Conservation (phyloP, 2,329 filamentous ascomycete genomes). For the Aspergillus novofumigatus region DNA sequence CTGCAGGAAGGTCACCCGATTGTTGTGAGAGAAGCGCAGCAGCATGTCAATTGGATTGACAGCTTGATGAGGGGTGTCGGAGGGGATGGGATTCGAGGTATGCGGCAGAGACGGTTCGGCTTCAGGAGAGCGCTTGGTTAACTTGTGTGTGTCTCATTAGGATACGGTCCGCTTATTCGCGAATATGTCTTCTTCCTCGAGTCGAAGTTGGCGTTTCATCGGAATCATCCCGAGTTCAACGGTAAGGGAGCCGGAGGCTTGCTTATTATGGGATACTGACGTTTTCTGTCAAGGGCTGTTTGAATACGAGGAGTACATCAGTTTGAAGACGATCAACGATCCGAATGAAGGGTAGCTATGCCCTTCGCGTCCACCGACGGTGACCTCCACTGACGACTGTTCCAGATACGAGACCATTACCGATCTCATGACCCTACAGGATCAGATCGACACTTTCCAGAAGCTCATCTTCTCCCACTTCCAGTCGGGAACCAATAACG, state of each 20-base stretch:
- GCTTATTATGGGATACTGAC: neutral
- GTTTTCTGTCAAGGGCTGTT: slow-evolving; percentile 60
- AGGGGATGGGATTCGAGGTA: slow-evolving; percentile 78
- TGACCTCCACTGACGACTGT: slow-evolving; percentile 17
- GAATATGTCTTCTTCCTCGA: slow-evolving; percentile 97
- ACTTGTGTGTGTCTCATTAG: slow-evolving; percentile 31
- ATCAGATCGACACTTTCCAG: slow-evolving; percentile 98
- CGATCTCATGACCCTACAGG: slow-evolving; percentile 92
- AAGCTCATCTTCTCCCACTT: slow-evolving; percentile 98
- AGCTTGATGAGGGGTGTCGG: slow-evolving; percentile 78
- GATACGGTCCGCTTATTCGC: slow-evolving; percentile 84
- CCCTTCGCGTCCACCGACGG: neutral
- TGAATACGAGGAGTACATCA: slow-evolving; percentile 98
- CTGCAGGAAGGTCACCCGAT: slow-evolving; percentile 92
- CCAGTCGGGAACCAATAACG: slow-evolving; percentile 84
- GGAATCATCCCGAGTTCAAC: slow-evolving; percentile 96
- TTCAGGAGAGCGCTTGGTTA: neutral
- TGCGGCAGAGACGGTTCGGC: slow-evolving; percentile 3
- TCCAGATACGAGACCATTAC: slow-evolving; percentile 79
- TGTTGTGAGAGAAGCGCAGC: slow-evolving; percentile 81
- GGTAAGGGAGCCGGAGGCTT: slow-evolving; percentile 45
- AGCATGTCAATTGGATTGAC: slow-evolving; percentile 86
- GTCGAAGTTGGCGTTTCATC: slow-evolving; percentile 92
- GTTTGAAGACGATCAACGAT: slow-evolving; percentile 95
- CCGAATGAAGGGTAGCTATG: slow-evolving; percentile 80